Evolutionary conservation across 306 rosid species (phyloP), one percentile per base, ranked within the genome.

Genomic region (Mimosa pudica): DNA sequence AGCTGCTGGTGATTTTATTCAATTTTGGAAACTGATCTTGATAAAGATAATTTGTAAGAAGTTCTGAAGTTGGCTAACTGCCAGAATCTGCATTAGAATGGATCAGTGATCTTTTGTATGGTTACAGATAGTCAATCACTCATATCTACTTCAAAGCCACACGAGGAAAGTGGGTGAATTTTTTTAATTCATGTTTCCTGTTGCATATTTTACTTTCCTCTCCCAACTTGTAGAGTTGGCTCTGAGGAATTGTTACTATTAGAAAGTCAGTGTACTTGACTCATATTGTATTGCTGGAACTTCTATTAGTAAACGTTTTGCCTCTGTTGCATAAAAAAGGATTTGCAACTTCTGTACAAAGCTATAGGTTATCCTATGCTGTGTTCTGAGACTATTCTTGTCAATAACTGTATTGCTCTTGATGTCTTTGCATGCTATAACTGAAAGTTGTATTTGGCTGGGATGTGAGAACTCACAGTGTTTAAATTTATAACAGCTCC

Each of bases 161-260:
- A 77, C 73, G 79, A 52, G 51, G 82, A 81, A 68, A 72, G 84
- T 74, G 68, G 87, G 85, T 87, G 88, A 82, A 88, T 88, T 88
- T 86, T 91, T 88, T 88, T 89, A 51, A 85, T 87, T 90, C 91
- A 74, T 89, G 89, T 88, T 85, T 89, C 82, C 65, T 85, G 81
- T 84, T 83, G 6, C 84, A 62, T 63, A 84, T 87, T 85, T 79
- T 74, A 58, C 71, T 83, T 91, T 81, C 75, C 70, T 70, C 70
- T 67, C 46, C 18, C 84, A 78, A 83, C 78, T 75, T 88, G 89
- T 90, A 90, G 97, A 84, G 90, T 85, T 87, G 86, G 88, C 84
- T 76, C 82, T 84, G 85, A 91, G 81, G 82, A 84, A 76, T 84
- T 86, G 84, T 90, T 82, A 82, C 88, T 90, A 83, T 79, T 64